A percentile compares a stretch with the other conserved stretches of the same genome.
These are phyloP conservation scores for Vitis labrusca DNA, from an alignment of 164 flowering plant species.

Conservation along the genomic window DNA sequence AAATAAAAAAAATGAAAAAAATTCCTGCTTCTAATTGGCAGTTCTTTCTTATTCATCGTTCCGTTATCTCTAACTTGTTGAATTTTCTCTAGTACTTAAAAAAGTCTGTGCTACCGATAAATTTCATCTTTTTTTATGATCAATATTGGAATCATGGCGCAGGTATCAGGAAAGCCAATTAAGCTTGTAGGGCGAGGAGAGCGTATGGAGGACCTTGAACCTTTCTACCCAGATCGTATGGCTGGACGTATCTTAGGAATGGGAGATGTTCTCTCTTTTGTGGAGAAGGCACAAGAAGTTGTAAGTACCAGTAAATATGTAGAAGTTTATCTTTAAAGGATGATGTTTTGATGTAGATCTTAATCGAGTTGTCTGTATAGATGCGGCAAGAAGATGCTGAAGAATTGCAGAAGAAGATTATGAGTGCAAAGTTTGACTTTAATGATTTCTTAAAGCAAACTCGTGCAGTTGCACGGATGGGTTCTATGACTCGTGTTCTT, in stretches of 20 bases:
- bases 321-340: neutral
- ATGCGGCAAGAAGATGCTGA: conserved; percentile 98
- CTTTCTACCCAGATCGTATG: conserved; percentile 98
- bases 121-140: neutral
- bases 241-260: conserved; percentile 97
- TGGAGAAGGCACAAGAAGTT: conserved; percentile 99
- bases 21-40: too few species aligned
- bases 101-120: too few species aligned
- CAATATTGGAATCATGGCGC: conserved; percentile 11
- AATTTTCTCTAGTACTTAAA: too few species aligned
- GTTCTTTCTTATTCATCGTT: neutral
- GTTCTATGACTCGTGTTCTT: conserved; percentile 87
- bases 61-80: too few species aligned
- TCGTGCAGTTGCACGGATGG: conserved; percentile 93
- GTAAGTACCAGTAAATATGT: conserved; percentile 44
- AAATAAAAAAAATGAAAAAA: too few species aligned
- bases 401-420: conserved; percentile 91
- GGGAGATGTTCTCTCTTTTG: conserved; percentile 98
- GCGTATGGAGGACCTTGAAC: conserved; percentile 97
- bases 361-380: conserved; percentile 32
- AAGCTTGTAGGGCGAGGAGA: conserved; percentile 98
- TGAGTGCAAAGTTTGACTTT: conserved; percentile 97
- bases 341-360: conserved; percentile 3
- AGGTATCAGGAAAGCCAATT: conserved; percentile 99
- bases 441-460: conserved; percentile 98